Conservation (phyloP, 495 filamentous ascomycete species). For the Cercophora samala region DNA sequence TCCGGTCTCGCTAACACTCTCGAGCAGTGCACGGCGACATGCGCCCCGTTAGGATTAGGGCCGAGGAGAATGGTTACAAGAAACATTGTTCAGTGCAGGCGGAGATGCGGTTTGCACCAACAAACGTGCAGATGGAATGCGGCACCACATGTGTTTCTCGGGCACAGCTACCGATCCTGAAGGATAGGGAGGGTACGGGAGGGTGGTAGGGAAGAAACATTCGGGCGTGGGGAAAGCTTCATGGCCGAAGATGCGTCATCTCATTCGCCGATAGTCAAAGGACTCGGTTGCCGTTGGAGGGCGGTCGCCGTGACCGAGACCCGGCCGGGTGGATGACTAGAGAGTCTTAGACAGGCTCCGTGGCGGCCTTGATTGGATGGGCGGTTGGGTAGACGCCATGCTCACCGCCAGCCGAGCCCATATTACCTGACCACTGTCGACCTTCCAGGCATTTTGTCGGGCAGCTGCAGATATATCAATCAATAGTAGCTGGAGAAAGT, state of each 20-base stretch:
- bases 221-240: constrained; percentile 9
- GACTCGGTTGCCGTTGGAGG: constrained; percentile 22
- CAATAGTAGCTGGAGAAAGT: constrained; percentile 8
- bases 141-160: constrained; percentile 19
- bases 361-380: constrained; percentile 18
- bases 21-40: background rate
- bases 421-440: constrained; percentile 12
- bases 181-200: background rate
- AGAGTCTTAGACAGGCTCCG: constrained; percentile 9
- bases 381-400: constrained; percentile 18
- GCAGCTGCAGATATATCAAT: constrained; percentile 15
- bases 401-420: constrained; percentile 14
- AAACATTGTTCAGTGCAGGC: background rate
- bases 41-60: background rate
- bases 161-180: constrained; percentile 16
- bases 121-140: constrained; percentile 13
- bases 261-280: constrained; percentile 12
- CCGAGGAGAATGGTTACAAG: background rate
- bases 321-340: constrained; percentile 19
- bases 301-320: constrained; percentile 23
- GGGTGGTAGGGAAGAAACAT: background rate
- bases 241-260: constrained; percentile 13
- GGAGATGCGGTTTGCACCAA: background rate
- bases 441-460: constrained; percentile 7
- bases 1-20: constrained; percentile 17